These are phyloP conservation scores for Hypoxylon sp. DNA, from an alignment of 2,329 filamentous ascomycete genomes.

Conservation along the genomic window DNA sequence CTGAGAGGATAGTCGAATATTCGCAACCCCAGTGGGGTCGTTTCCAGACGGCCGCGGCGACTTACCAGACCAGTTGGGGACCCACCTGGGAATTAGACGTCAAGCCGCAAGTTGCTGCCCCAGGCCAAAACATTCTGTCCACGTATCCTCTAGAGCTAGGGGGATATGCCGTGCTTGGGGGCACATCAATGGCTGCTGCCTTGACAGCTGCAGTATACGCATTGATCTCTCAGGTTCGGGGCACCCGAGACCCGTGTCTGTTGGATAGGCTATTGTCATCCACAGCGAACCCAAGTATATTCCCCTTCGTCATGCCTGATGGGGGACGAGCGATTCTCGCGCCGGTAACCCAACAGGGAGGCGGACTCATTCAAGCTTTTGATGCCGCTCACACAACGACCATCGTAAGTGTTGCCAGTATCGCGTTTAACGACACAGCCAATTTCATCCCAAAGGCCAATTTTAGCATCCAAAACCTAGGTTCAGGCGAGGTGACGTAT, in stretches of 20 bases:
- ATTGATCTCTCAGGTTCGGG: constrained; percentile 53
- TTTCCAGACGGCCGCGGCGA: neutral
- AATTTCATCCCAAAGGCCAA: constrained; percentile 54
- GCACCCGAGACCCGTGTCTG: constrained; percentile 48
- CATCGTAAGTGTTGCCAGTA: constrained; percentile 54
- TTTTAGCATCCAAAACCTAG: constrained; percentile 58
- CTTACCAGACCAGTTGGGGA: constrained; percentile 57
- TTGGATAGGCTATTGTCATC: constrained; percentile 52
- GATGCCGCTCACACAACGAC: constrained; percentile 56
- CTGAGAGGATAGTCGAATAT: neutral
- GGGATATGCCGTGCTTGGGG: constrained; percentile 65
- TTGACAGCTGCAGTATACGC: constrained; percentile 60
- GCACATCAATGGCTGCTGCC: constrained; percentile 70
- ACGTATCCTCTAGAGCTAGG: constrained; percentile 62
- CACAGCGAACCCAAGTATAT: constrained; percentile 48
- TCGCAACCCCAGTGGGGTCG: neutral
- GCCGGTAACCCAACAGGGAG: constrained; percentile 60
- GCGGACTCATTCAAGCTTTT: constrained; percentile 58
- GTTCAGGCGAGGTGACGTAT: constrained; percentile 54
- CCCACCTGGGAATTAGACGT: constrained; percentile 63
- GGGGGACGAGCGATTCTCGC: constrained; percentile 43
- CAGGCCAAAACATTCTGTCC: constrained; percentile 66
- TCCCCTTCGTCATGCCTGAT: constrained; percentile 53
- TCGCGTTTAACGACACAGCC: constrained; percentile 61
- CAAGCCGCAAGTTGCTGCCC: constrained; percentile 64